Conservation (phyloP, 257 asterid genomes). For the Coffea eugenioides region DNA sequence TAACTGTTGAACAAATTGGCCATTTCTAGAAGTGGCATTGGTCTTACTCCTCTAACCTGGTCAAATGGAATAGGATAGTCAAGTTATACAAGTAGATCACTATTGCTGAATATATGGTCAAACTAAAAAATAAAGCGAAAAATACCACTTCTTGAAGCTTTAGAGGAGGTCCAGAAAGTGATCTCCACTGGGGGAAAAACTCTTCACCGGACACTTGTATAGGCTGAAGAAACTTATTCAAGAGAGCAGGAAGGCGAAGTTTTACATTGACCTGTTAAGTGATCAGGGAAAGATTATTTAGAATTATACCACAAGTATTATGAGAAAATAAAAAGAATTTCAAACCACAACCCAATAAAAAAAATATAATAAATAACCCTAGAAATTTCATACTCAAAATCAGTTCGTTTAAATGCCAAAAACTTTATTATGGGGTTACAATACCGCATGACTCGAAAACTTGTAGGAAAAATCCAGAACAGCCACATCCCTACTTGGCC, state of each 20-base stretch:
- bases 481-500: slow-evolving; percentile 89
- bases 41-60: slow-evolving; percentile 91
- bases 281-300: slow-evolving; percentile 3
- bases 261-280: slow-evolving; percentile 68
- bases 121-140: slow-evolving; percentile 20
- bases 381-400: background rate
- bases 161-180: slow-evolving; percentile 93
- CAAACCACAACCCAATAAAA: background rate
- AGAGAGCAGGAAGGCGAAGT: slow-evolving; percentile 87
- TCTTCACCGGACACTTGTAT: slow-evolving; percentile 76
- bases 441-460: slow-evolving; percentile 72
- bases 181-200: slow-evolving; percentile 94
- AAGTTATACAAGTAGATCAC: background rate
- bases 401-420: background rate
- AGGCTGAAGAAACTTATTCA: slow-evolving; percentile 84
- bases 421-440: background rate
- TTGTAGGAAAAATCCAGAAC: slow-evolving; percentile 87
- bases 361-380: too few species aligned
- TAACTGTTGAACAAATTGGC: slow-evolving; percentile 63
- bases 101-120: background rate
- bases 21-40: slow-evolving; percentile 83
- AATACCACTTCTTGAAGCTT: slow-evolving; percentile 96
- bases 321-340: background rate
- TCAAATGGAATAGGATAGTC: slow-evolving; percentile 24
- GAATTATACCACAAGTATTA: background rate